Conservation (phyloP, 257 asterid genomes). For the Solanum chilense region DNA sequence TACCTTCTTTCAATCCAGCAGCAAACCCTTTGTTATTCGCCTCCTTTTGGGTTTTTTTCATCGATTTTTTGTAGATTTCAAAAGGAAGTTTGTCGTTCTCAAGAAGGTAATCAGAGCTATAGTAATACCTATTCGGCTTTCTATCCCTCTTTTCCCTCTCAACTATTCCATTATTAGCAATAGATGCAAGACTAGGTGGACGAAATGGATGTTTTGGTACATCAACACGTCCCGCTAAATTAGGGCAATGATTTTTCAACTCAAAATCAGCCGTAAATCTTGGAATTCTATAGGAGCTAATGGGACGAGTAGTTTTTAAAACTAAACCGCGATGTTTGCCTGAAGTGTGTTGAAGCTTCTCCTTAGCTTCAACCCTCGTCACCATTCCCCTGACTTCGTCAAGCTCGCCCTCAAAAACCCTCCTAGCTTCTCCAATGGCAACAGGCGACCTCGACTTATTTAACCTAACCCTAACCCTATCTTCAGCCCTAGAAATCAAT, state of each 20-base stretch:
- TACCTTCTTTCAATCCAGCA: not conserved
- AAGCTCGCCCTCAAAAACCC: conserved; percentile 49
- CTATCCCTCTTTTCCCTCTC: conserved; percentile 91
- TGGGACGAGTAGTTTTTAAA: too few relatives aligned
- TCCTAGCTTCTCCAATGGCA: conserved; percentile 40
- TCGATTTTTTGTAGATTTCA: conserved; percentile 51
- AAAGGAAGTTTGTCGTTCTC: conserved; percentile 79
- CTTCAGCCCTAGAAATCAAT: not conserved
- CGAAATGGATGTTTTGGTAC: conserved; percentile 30
- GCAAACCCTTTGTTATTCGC: conserved; percentile 36
- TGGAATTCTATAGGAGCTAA: not conserved
- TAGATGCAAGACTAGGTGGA: conserved; percentile 58
- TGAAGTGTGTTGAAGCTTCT: too few relatives aligned
- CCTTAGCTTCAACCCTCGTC: conserved; percentile 13
- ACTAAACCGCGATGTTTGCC: too few relatives aligned
- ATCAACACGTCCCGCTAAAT: not conserved
- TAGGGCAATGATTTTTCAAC: not conserved
- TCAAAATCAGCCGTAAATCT: not conserved
- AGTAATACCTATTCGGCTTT: conserved; percentile 71
- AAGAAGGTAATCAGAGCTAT: conserved; percentile 74
- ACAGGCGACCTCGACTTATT: conserved; percentile 22
- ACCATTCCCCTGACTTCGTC: conserved; percentile 33
- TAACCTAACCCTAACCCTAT: conserved; percentile 31
- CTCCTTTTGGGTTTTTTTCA: conserved; percentile 30
- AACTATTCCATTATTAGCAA: conserved; percentile 16